Conservation (phyloP, 2,329 filamentous ascomycete genomes). For the Colletotrichum cuscutae region DNA sequence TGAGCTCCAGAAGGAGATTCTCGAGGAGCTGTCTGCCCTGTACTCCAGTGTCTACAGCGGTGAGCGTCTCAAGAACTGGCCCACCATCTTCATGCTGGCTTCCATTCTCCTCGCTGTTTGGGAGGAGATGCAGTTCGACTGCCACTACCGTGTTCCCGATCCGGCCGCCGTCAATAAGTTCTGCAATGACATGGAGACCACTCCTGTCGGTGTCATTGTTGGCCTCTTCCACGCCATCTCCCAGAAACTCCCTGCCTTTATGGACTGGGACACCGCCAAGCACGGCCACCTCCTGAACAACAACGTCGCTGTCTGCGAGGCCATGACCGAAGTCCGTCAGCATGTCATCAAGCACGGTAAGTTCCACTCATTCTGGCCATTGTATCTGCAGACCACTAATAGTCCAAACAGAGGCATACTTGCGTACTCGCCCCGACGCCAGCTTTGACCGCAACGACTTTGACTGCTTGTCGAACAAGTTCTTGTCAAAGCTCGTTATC, state of each 20-base stretch:
- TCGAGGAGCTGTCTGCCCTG: conserved; percentile 90
- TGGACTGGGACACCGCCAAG: conserved; percentile 92
- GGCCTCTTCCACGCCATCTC: conserved; percentile 98
- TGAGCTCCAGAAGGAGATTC: conserved; percentile 93
- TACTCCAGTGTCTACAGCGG: conserved; percentile 99
- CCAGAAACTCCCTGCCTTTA: conserved; percentile 91
- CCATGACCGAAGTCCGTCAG: conserved; percentile 93
- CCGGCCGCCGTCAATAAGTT: conserved; percentile 89
- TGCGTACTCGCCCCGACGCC: conserved; percentile 80
- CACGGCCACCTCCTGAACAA: conserved; percentile 92
- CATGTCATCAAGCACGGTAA: conserved; percentile 95
- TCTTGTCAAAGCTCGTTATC: conserved; percentile 95
- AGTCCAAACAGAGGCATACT: conserved; percentile 77
- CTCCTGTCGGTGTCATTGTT: conserved; percentile 94
- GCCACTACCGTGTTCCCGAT: conserved; percentile 93
- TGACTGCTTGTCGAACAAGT: conserved; percentile 96
- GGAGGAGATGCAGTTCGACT: conserved; percentile 99
- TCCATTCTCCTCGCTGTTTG: conserved; percentile 93
- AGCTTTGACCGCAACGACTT: conserved; percentile 94
- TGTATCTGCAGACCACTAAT: conserved; percentile 49
- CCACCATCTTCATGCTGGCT: conserved; percentile 97
- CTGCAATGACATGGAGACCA: conserved; percentile 96
- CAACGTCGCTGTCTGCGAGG: conserved; percentile 91
- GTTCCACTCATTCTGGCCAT: conserved; percentile 44
- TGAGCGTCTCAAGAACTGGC: conserved; percentile 98